Evolutionary conservation across 1,139 yeast genomes (phyloP).

Genomic region (Geotrichum cucujoidarum): DNA sequence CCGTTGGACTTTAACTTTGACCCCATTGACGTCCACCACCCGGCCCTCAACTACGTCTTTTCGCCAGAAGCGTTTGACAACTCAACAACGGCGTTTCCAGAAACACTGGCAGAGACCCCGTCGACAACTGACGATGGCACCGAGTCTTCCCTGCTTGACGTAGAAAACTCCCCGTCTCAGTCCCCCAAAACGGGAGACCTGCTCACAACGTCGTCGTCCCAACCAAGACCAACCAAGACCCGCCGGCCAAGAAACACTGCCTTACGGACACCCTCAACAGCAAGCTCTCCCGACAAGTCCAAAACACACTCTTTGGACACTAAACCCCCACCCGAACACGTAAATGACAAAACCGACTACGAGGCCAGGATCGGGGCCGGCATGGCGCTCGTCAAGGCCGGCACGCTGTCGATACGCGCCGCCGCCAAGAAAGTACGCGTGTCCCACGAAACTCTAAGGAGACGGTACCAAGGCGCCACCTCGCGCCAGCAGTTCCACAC

Average conservation of each 20-base stretch:
- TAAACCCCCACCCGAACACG: background rate
- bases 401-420: conserved; percentile 13
- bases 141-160: background rate
- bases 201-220: background rate
- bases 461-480: conserved; percentile 14
- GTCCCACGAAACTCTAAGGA: conserved; percentile 16
- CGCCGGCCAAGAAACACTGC: background rate
- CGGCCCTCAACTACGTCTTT: background rate
- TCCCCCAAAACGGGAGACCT: too few relatives aligned
- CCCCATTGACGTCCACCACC: background rate
- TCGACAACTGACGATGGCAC: background rate
- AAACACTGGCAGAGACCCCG: background rate
- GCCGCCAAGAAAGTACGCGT: conserved; percentile 16
- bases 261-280: background rate
- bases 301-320: background rate
- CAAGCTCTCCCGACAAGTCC: too few relatives aligned
- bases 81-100: background rate
- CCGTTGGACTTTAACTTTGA: background rate
- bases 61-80: background rate
- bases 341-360: background rate
- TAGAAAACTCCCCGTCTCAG: background rate
- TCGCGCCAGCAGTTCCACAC: conserved; percentile 17
- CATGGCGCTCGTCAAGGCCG: conserved; percentile 6
- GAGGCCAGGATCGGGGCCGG: conserved; percentile 12
- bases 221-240: background rate